These are phyloP conservation scores for Colletotrichum plurivorum DNA, from an alignment of 2,329 filamentous ascomycete genomes.

Conservation along the genomic window DNA sequence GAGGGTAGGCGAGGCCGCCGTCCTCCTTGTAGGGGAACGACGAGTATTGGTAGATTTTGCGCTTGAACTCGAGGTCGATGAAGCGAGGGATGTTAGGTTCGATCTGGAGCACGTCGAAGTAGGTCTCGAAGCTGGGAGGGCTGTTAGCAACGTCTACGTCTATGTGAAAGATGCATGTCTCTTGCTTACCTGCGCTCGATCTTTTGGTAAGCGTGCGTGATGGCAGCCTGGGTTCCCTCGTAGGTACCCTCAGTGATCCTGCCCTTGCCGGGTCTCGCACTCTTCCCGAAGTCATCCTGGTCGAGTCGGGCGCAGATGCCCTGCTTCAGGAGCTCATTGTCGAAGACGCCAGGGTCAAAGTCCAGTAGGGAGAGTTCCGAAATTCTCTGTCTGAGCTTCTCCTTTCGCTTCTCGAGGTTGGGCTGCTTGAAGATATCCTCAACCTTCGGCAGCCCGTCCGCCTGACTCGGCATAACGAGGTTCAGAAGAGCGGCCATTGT, in stretches of 20 bases:
- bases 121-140: conserved; percentile 48
- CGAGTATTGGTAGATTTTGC: conserved; percentile 47
- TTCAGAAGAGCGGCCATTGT: conserved; percentile 15
- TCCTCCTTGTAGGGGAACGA: conserved; percentile 44
- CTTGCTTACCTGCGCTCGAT: conserved; percentile 51
- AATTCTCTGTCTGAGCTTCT: conserved; percentile 44
- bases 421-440: conserved; percentile 47
- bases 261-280: conserved; percentile 45
- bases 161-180: background rate
- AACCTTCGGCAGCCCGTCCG: background rate
- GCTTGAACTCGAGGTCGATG: conserved; percentile 48
- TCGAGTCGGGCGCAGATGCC: conserved; percentile 47
- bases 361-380: conserved; percentile 47
- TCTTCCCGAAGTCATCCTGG: conserved; percentile 42
- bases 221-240: conserved; percentile 50
- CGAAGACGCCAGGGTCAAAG: conserved; percentile 52
- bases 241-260: conserved; percentile 51
- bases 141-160: no score
- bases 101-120: conserved; percentile 51
- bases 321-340: conserved; percentile 49
- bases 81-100: conserved; percentile 51
- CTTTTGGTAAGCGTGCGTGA: conserved; percentile 51
- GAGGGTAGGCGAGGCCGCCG: conserved; percentile 49
- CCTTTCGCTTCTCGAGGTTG: conserved; percentile 45
- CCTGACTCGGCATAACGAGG: background rate